phyloP scores from a whole-genome alignment of 2,329 filamentous ascomycete species.

The Sclerotinia trifoliorum region DNA sequence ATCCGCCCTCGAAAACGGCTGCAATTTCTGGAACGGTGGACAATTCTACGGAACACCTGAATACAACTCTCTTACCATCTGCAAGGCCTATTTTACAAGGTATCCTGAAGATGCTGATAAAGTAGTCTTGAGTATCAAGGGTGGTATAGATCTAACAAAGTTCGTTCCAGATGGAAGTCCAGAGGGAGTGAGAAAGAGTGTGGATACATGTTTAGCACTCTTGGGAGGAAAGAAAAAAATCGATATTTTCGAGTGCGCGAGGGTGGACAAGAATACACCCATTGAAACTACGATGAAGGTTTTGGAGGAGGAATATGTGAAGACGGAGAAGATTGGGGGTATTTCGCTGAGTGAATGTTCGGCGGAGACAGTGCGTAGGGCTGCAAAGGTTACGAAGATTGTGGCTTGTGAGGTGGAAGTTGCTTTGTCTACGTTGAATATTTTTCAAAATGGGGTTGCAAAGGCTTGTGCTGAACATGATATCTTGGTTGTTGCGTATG shows the following conservation, averaged over 20 bases:
- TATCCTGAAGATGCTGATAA: conserved; percentile 64
- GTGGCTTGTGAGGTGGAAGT: conserved; percentile 50
- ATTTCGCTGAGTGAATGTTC: conserved; percentile 47
- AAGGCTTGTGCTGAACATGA: conserved; percentile 57
- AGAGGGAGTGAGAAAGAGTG: conserved; percentile 53
- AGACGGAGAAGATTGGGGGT: conserved; percentile 46
- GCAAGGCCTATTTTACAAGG: conserved; percentile 61
- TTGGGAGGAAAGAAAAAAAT: conserved; percentile 50
- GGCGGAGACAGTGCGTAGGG: conserved; percentile 44
- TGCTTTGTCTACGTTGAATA: conserved; percentile 43
- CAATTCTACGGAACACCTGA: conserved; percentile 63
- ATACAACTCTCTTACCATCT: conserved; percentile 57
- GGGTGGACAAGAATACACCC: conserved; percentile 46
- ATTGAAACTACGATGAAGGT: conserved; percentile 43
- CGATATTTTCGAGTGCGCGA: conserved; percentile 54
- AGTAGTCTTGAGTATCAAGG: conserved; percentile 63
- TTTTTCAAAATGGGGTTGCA: conserved; percentile 43
- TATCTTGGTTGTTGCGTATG: conserved; percentile 64
- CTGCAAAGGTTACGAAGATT: conserved; percentile 44
- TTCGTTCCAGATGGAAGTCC: conserved; percentile 51
- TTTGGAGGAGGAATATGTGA: conserved; percentile 42
- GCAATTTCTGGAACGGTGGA: conserved; percentile 59
- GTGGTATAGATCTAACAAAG: conserved; percentile 45
- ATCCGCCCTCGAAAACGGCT: conserved; percentile 48
- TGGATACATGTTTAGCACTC: conserved; percentile 55